Conservation (phyloP, 1,284 basidiomycete genomes). For the Moesziomyces aphidis region DNA sequence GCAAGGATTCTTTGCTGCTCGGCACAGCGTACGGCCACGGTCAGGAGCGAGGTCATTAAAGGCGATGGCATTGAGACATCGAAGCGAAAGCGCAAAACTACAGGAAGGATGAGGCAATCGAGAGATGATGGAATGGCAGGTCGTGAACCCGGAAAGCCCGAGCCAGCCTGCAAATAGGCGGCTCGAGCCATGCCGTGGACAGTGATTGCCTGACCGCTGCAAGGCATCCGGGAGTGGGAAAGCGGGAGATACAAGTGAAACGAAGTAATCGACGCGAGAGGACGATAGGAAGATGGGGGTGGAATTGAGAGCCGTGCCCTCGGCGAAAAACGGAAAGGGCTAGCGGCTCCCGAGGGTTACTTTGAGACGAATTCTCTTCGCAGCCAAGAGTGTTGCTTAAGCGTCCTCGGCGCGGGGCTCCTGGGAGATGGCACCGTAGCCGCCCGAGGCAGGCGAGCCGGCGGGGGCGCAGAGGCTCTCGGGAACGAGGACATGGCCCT, state of each 20-base stretch:
- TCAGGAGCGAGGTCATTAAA: neutral
- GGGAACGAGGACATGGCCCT: constrained; percentile 58
- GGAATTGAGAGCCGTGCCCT: neutral
- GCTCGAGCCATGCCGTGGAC: no score
- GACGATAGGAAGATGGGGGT: neutral
- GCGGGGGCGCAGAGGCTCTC: constrained; percentile 48
- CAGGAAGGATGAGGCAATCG: neutral
- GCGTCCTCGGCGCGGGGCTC: constrained; percentile 56
- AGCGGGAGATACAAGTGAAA: neutral
- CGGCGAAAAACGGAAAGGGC: neutral
- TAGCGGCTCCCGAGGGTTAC: neutral
- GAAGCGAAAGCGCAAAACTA: neutral
- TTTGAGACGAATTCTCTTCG: neutral
- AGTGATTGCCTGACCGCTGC: neutral
- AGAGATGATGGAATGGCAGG: no score
- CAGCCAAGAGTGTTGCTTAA: constrained; percentile 13
- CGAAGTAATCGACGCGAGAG: neutral
- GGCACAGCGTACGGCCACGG: no score
- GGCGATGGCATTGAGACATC: neutral
- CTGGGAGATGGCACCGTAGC: constrained; percentile 55
- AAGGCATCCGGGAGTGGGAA: neutral
- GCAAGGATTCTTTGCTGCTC: no score
- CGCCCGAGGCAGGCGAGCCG: constrained; percentile 41
- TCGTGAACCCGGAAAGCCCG: no score
- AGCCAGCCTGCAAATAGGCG: no score